These are phyloP conservation scores for Digitaria exilis DNA, from an alignment of 202 grass and related monocot genomes.

Conservation along the genomic window DNA sequence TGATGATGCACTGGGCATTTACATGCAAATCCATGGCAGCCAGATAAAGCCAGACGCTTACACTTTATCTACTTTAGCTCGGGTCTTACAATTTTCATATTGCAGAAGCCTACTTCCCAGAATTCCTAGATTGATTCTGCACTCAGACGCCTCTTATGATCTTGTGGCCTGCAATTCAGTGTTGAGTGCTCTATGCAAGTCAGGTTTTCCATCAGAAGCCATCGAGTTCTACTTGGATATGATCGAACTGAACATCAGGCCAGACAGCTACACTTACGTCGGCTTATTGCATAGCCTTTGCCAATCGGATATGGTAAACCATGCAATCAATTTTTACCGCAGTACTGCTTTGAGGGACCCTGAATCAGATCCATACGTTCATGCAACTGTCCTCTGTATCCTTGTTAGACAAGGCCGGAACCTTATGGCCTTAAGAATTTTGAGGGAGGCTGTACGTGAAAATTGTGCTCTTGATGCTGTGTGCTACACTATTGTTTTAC, in stretches of 20 bases:
- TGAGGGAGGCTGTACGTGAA: constrained; percentile 50
- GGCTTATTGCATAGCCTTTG: constrained; percentile 64
- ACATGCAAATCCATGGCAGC: constrained; percentile 47
- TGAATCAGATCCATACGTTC: constrained; percentile 61
- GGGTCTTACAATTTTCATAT: constrained; percentile 48
- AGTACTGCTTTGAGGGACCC: constrained; percentile 47
- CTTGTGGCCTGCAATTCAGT: constrained; percentile 79
- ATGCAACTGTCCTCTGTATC: constrained; percentile 63
- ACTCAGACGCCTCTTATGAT: constrained; percentile 56
- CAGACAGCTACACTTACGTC: constrained; percentile 80
- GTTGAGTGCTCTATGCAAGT: constrained; percentile 70
- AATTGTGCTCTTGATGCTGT: constrained; percentile 65
- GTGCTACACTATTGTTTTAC: constrained; percentile 77
- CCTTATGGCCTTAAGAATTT: constrained; percentile 52
- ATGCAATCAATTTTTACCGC: constrained; percentile 55
- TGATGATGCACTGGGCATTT: constrained; percentile 62
- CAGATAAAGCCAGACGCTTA: constrained; percentile 72
- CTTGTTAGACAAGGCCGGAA: constrained; percentile 65
- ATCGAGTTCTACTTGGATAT: constrained; percentile 61
- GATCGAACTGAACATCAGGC: constrained; percentile 56
- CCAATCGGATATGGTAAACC: constrained; percentile 48
- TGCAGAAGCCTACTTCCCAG: constrained; percentile 58
- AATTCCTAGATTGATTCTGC: constrained; percentile 51
- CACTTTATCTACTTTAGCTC: constrained; percentile 74
- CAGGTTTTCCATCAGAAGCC: constrained; percentile 73